Base-by-base conservation (phyloP, 306 rosid species). In the Parietaria judaica region DNA sequence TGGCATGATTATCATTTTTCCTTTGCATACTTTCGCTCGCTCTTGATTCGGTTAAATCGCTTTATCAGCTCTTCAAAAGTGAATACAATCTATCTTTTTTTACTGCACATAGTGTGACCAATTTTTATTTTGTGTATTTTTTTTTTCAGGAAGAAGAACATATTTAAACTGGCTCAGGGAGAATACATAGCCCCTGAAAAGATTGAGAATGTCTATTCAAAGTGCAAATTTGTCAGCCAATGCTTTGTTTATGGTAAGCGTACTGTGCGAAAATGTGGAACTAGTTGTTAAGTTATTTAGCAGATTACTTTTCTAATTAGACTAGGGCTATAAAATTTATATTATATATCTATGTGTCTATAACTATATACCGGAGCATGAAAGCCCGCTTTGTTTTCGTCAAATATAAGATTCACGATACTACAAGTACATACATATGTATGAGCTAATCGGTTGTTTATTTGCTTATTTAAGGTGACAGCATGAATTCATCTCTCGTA, bases 151-250 rank as follows among this genome's bases (percentile, higher is more conserved):
- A 94, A 94, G 80, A 94, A 94, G 81, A 94, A 94, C 74, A 94
- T 94, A 71, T 94, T 94, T 75, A 94, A 94, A 85, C 77, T 94
- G 94, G 97, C 99, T n/a, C 99, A 88, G 76, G 99, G 99, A 8
- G 99, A 94, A 84, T 94, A 94, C 74, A 83, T 94, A 64, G 99
- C 99, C 77, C 99, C 99, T 17, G 99, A 94, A 78, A 94, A 94
- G 83, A 84, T 88, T 60, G 97, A 94, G 81, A 94, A 88, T 65
- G 97, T 88, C 6, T 94, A 88, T 68, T 90, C 76, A 48, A 94
- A 79, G 74, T 88, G 99, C 95, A 86, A 79, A 71, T 88, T 84
- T 70, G 79, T 83, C 66, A 86, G 83, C 52, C 97, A 89, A 56
- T 81, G 94, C 85, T 94, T 89, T 81, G 80, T 94, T 54, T 79